Conservation (phyloP, 108 stramenopile species). For the Cylindrotheca closterium region DNA sequence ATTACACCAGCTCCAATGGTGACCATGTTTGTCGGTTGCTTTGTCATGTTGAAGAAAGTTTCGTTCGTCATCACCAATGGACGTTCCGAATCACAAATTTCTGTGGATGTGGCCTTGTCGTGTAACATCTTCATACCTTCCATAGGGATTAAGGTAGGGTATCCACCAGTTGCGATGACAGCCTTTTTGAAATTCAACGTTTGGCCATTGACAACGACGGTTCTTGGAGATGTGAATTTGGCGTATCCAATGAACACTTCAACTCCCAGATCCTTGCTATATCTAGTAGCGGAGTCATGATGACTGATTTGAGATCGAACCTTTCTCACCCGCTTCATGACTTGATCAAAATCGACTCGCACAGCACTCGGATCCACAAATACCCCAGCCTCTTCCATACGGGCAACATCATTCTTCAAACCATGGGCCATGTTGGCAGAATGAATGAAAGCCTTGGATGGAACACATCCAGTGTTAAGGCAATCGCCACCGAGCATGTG, state of each 20-base stretch:
- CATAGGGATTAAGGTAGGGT: conserved; percentile 66
- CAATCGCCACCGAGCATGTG: conserved; percentile 87
- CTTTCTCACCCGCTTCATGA: conserved; percentile 82
- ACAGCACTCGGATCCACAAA: conserved; percentile 49
- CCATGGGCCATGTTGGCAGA: conserved; percentile 61
- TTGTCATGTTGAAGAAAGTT: conserved; percentile 83
- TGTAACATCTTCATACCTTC: conserved; percentile 59
- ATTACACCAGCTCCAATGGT: conserved; percentile 90
- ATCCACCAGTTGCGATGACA: conserved; percentile 84
- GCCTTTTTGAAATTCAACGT: conserved; percentile 68
- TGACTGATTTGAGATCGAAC: conserved; percentile 72
- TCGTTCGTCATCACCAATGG: conserved; percentile 83
- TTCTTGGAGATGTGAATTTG: conserved; percentile 47
- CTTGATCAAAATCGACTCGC: conserved; percentile 76
- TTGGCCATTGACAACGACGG: conserved; percentile 57
- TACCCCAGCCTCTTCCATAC: conserved; percentile 65
- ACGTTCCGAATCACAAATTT: conserved; percentile 15
- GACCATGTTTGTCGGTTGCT: conserved; percentile 67
- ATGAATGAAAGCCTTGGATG: conserved; percentile 80
- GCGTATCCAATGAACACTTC: conserved; percentile 64
- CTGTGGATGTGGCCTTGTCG: conserved; percentile 30
- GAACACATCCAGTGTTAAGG: conserved; percentile 93
- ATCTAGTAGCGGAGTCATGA: conserved; percentile 81
- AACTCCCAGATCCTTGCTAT: conserved; percentile 63
- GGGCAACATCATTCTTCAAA: conserved; percentile 42